Evolutionary conservation across 2,329 filamentous ascomycete genomes (phyloP).

Genomic region (Aspergillus pseudotamarii): DNA sequence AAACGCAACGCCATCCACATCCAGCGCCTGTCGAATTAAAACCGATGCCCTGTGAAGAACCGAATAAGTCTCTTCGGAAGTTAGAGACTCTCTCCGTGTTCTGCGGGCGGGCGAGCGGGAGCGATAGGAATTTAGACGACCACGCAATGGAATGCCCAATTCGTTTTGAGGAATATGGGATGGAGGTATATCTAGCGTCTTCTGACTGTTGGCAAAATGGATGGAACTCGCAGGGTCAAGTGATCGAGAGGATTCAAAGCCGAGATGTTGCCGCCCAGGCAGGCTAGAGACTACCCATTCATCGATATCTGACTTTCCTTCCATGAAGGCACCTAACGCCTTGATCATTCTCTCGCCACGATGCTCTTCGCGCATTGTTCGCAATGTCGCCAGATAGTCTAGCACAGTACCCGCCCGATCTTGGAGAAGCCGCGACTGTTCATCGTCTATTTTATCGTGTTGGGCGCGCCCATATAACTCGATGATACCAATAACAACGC

Average conservation of each 20-base stretch:
- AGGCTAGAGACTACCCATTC: neutral
- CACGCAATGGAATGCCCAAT: neutral
- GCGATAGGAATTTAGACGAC: neutral
- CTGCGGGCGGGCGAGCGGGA: neutral
- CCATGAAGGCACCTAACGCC: neutral
- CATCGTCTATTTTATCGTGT: neutral
- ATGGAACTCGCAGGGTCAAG: neutral
- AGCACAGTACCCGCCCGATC: neutral
- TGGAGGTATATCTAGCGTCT: neutral
- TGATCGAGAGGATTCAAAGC: neutral
- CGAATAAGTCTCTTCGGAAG: neutral
- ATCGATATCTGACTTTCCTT: neutral
- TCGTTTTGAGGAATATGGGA: neutral
- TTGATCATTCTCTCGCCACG: neutral
- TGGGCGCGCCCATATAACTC: neutral
- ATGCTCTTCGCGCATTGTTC: neutral
- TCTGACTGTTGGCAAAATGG: neutral
- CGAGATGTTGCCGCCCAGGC: neutral
- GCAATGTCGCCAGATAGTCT: neutral
- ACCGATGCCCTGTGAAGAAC: neutral
- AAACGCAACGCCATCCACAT: neutral
- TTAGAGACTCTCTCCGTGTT: neutral
- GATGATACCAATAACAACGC: neutral
- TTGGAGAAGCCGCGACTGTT: neutral
- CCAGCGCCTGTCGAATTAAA: neutral